Conservation (phyloP, 176 grass and related monocot species). For the Calamus simplicifolius region DNA sequence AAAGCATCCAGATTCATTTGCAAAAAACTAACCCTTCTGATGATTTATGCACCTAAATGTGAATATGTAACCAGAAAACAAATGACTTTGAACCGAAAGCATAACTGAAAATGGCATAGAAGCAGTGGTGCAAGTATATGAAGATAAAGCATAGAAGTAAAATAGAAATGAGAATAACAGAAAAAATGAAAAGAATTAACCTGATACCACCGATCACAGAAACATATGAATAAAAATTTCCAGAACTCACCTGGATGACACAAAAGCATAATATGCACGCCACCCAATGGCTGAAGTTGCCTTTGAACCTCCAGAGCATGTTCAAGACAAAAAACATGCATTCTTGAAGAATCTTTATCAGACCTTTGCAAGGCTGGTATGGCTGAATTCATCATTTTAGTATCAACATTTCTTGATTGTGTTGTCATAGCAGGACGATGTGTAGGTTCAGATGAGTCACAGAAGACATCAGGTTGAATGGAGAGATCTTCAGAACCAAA, state of each 20-base stretch:
- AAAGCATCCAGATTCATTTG: too few relatives aligned
- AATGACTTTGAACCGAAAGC: too few relatives aligned
- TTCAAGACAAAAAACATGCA: constrained; percentile 97
- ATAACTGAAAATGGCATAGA: too few relatives aligned
- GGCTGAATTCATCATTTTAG: constrained; percentile 17
- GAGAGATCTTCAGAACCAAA: background rate
- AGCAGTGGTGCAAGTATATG: too few relatives aligned
- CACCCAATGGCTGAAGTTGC: constrained; percentile 68
- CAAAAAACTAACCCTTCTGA: too few relatives aligned
- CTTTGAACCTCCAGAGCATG: constrained; percentile 83
- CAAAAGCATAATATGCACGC: constrained; percentile 62
- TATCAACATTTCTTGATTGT: constrained; percentile 17
- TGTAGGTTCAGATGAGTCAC: background rate
- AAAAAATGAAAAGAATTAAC: too few relatives aligned
- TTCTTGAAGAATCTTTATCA: constrained; percentile 90
- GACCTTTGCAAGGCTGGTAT: constrained; percentile 24
- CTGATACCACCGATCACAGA: too few relatives aligned
- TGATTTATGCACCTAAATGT: too few relatives aligned
- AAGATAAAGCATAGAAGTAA: too few relatives aligned
- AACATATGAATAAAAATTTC: background rate
- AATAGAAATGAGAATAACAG: too few relatives aligned
- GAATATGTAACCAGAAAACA: too few relatives aligned
- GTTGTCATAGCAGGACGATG: background rate
- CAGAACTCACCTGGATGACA: constrained; percentile 74
- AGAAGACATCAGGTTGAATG: constrained; percentile 9